Evolutionary conservation across 345 rosid species (phyloP).

Genomic region (Populus simonii): DNA sequence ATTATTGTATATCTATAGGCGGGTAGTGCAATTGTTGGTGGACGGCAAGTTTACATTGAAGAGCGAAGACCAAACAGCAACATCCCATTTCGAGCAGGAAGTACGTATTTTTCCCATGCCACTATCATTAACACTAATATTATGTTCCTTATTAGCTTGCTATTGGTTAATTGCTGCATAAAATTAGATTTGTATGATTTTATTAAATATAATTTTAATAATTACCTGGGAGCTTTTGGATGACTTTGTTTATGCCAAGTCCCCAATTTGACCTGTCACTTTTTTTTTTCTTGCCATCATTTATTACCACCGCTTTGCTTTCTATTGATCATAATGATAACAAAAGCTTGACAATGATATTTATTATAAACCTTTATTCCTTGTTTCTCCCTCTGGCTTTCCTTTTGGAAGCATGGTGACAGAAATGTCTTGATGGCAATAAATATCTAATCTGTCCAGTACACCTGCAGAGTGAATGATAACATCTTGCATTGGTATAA

Average conservation of each 20-base stretch:
- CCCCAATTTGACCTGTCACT: too few relatives aligned
- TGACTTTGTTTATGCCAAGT: too few relatives aligned
- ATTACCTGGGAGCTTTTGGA: too few relatives aligned
- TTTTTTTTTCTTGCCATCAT: not conserved
- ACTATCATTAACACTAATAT: not conserved
- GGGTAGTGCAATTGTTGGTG: constrained; percentile 50
- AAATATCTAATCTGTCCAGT: not conserved
- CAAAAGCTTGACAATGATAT: not conserved
- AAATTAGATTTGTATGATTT: not conserved
- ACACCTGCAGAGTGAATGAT: not conserved
- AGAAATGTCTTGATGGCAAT: not conserved
- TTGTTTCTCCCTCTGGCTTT: not conserved
- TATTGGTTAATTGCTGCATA: not conserved
- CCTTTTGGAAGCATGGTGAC: not conserved
- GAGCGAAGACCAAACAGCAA: constrained; percentile 64
- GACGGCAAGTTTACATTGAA: constrained; percentile 62
- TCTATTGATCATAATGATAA: not conserved
- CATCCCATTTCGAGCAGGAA: constrained; percentile 58
- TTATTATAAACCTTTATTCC: not conserved
- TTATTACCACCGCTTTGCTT: not conserved
- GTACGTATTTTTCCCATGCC: constrained; percentile 29
- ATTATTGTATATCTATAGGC: constrained; percentile 33
- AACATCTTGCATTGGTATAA: not conserved
- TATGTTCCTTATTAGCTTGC: not conserved
- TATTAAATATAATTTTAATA: not conserved